A percentile compares a stretch with the other conserved stretches of the same genome.
Evolutionary conservation across 257 asterid species (phyloP).

Genomic region (Hygrophila difformis): DNA sequence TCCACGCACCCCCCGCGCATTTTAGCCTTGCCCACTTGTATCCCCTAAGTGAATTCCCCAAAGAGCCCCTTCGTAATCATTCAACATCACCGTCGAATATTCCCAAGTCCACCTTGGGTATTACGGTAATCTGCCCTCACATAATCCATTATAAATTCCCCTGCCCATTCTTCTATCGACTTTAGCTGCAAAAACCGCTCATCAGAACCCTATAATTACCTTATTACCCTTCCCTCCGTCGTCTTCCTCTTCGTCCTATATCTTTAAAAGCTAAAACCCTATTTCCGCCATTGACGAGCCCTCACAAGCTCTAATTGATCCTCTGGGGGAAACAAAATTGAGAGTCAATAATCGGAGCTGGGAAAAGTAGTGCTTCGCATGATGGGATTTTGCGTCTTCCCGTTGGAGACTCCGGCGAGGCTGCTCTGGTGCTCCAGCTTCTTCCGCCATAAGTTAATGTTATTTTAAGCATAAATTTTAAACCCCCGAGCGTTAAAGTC

Average conservation of each 20-base stretch:
- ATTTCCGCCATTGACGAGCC: no score
- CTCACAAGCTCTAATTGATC: neutral
- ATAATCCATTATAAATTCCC: slow-evolving; percentile 9
- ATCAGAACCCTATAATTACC: neutral
- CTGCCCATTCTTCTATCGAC: neutral
- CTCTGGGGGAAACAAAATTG: neutral
- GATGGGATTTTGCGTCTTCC: slow-evolving; percentile 32
- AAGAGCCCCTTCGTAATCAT: slow-evolving; percentile 25
- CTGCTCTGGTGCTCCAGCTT: slow-evolving; percentile 97
- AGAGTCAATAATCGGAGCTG: neutral
- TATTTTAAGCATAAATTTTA: slow-evolving; percentile 37
- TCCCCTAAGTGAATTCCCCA: slow-evolving; percentile 21
- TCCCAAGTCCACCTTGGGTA: slow-evolving; percentile 16
- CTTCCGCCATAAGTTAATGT: slow-evolving; percentile 98
- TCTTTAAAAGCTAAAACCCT: no score
- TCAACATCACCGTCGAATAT: neutral
- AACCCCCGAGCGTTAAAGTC: slow-evolving; percentile 8
- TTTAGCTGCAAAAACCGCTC: neutral
- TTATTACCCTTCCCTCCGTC: neutral
- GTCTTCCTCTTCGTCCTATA: neutral
- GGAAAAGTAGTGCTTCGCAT: neutral
- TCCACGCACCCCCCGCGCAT: slow-evolving; percentile 35
- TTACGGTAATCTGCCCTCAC: neutral
- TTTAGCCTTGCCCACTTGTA: slow-evolving; percentile 25
- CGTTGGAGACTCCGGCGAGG: slow-evolving; percentile 91